Evolutionary conservation across 805 yeast genomes (phyloP).

Genomic region (Blastobotrys chiropterorum): DNA sequence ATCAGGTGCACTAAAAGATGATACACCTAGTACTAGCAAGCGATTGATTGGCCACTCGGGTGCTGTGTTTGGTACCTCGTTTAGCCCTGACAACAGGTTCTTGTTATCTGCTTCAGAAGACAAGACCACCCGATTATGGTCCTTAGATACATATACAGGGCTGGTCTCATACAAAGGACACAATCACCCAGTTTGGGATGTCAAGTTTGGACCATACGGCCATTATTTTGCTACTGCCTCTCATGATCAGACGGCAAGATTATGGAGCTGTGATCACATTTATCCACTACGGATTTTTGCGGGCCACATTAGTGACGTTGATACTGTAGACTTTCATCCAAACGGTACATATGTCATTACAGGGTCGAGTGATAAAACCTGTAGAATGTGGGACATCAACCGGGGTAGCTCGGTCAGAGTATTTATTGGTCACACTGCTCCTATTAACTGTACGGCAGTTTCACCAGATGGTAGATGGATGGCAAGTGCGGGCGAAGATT

Average conservation of each 20-base stretch:
- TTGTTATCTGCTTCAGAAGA: slow-evolving; percentile 84
- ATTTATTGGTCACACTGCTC: slow-evolving; percentile 88
- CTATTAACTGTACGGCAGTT: slow-evolving; percentile 77
- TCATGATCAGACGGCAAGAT: slow-evolving; percentile 93
- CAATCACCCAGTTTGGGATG: slow-evolving; percentile 97
- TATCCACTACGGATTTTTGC: slow-evolving; percentile 95
- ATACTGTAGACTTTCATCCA: slow-evolving; percentile 91
- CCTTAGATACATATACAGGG: slow-evolving; percentile 81
- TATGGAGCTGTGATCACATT: slow-evolving; percentile 98
- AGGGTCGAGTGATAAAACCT: slow-evolving; percentile 91
- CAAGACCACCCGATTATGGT: slow-evolving; percentile 89
- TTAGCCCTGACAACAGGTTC: slow-evolving; percentile 83
- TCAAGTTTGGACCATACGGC: slow-evolving; percentile 87
- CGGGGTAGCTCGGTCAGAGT: slow-evolving; percentile 86
- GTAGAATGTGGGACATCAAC: slow-evolving; percentile 96
- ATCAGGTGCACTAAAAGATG: slow-evolving; percentile 32
- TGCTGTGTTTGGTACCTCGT: slow-evolving; percentile 82
- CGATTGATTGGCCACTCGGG: slow-evolving; percentile 89
- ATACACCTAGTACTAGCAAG: slow-evolving; percentile 28
- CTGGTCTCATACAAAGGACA: slow-evolving; percentile 95
- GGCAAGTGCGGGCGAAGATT: slow-evolving; percentile 92
- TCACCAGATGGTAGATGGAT: slow-evolving; percentile 97
- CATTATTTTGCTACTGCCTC: slow-evolving; percentile 98
- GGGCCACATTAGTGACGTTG: slow-evolving; percentile 95
- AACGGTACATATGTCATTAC: slow-evolving; percentile 91